These are phyloP conservation scores for Corymbia maculata DNA, from an alignment of 345 rosid species.

Conservation along the genomic window DNA sequence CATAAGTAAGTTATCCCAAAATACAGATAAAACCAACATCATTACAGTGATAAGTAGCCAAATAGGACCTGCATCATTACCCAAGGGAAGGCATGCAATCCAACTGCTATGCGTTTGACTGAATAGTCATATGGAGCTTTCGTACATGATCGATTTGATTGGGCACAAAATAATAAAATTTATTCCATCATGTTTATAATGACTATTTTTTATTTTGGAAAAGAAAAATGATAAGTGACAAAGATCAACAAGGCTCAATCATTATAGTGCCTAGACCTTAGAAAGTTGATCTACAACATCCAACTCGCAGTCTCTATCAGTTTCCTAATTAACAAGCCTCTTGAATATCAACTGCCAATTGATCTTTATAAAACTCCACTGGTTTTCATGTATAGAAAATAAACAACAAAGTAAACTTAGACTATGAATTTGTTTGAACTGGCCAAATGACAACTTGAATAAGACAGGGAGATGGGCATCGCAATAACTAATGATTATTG, in stretches of 20 bases:
- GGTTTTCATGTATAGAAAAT: not conserved
- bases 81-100: not conserved
- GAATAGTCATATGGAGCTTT: not conserved
- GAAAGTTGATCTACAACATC: not conserved
- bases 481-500: not conserved
- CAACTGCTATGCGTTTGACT: not conserved
- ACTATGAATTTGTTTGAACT: not conserved
- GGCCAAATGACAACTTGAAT: not conserved
- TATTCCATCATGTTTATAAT: not conserved
- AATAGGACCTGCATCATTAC: not conserved
- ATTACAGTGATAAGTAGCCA: not conserved
- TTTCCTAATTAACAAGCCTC: not conserved
- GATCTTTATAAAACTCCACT: not conserved
- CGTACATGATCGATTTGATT: not conserved
- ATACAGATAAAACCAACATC: not conserved
- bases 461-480: not conserved
- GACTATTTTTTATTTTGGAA: not conserved
- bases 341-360: not conserved
- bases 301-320: not conserved
- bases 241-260: not conserved
- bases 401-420: not conserved
- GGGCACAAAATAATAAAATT: not conserved
- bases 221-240: not conserved
- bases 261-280: not conserved
- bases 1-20: not conserved